Base-by-base conservation (phyloP, 2,329 filamentous ascomycete genomes). In the Stagonosporopsis rhizophila region DNA sequence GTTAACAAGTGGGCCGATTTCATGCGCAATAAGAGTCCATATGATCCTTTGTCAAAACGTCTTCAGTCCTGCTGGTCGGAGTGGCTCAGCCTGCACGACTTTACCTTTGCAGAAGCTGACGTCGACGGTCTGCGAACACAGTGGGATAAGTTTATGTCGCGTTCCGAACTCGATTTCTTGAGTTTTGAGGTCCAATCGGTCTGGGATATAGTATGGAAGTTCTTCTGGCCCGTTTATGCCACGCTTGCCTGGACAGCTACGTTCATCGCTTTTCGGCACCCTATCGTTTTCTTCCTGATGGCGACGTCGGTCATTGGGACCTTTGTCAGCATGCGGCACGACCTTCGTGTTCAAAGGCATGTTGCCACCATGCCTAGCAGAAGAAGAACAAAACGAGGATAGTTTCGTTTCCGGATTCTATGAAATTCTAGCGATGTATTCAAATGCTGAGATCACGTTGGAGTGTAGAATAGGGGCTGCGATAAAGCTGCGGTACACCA, bases 221-320 rank as follows among this genome's bases (percentile, higher is more conserved):
- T 44, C 4, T 51, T 25, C 22, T 51, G 48, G 48, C 48, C 39
- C 1, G n/a, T 51, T 3, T 37, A 44, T 22, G 48, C 48, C 15
- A 51, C 30, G 6, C 6, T 51, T 44, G 39, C 38, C 11, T 51
- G 48, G 48, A 51, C 48, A 9, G n/a, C 25, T 19, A 22, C 39
- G 2, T 51, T 51, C 14, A 22, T 44, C 15, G 30, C 30, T 11
- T 25, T 37, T 14, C 48, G n/a, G 39, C 39, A 44, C 19, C 48
- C 49, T 25, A 19, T 27, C 15, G 35, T 37, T 2, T 52, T 52
- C 8, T 15, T 15, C 5, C 19, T 52, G 6, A 20, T 52, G 50
- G 37, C 15, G n/a, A 6, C 35, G 1, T 46, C 50, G 1, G 50
- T 52, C 2, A 17, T 52, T 19, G 50, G 50, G 14, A 46, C 50